Evolutionary conservation across 2,329 filamentous ascomycete species (phyloP).

Genomic region (Cryoendolithus antarcticus): DNA sequence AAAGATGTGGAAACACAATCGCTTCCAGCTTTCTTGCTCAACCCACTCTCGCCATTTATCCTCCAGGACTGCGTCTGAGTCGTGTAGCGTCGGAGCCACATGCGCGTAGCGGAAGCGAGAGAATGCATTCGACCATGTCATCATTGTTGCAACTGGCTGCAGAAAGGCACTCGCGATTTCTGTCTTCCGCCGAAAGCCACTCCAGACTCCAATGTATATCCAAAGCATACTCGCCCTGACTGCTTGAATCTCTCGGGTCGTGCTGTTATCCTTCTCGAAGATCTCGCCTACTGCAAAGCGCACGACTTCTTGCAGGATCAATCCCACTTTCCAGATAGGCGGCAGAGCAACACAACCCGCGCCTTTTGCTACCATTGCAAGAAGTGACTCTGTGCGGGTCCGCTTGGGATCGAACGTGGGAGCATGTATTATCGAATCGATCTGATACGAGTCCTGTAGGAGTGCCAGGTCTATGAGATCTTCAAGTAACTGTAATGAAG

Average conservation of each 20-base stretch:
- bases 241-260: conserved; percentile 37
- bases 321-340: conserved; percentile 47
- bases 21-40: conserved; percentile 51
- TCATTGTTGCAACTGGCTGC: conserved; percentile 39
- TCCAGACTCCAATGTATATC: conserved; percentile 43
- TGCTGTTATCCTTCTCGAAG: conserved; percentile 36
- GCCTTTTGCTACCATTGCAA: conserved; percentile 44
- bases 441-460: conserved; percentile 38
- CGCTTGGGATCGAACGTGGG: conserved; percentile 43
- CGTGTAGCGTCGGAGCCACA: conserved; percentile 36
- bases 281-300: conserved; percentile 23
- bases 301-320: conserved; percentile 35
- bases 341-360: conserved; percentile 44
- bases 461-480: conserved; percentile 48
- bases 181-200: conserved; percentile 43
- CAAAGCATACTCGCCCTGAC: conserved; percentile 36
- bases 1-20: conserved; percentile 52
- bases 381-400: conserved; percentile 45
- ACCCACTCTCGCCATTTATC: conserved; percentile 54
- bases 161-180: conserved; percentile 45
- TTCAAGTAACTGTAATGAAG: conserved; percentile 46
- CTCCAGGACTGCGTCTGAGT: conserved; percentile 45
- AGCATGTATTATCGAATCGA: conserved; percentile 48
- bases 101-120: conserved; percentile 15
- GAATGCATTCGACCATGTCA: conserved; percentile 21